Evolutionary conservation across 495 filamentous ascomycete species (phyloP), one percentile per base, ranked within the genome.

Genomic region (Penicillium desertorum): DNA sequence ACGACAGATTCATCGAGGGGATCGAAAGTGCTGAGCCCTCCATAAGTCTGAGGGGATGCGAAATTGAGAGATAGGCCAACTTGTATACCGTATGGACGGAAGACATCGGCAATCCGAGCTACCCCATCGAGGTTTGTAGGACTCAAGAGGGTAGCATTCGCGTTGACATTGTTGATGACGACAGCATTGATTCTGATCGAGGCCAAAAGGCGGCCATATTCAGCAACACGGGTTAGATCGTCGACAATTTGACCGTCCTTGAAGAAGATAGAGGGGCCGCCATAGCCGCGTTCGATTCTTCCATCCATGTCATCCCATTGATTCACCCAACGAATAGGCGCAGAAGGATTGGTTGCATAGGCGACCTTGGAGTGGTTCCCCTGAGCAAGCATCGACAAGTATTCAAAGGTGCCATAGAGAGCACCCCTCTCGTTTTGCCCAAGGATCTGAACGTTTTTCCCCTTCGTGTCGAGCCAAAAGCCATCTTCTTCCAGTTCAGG

Each of bases 301-400:
- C 86, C 87, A 46, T 88, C 82, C 69, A 88, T 74, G 58, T 90
- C 88, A 65, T 89, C 85, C 87, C 86, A 90, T 58, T 90, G 79
- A 64, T 89, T 89, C 2, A 84, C 78, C 86, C 86, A 89, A 58
- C 87, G 77, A 43, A 89, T 83, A 0, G 82, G 81, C 0, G 83
- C 84, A 34, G 77, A 74, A 0, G 87, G 86, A 57, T 81, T 88
- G 4, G 78, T 76, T 5, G 78, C 68, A 14, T 81, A 76, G 34
- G 79, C 68, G 29, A 82, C 78, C 17, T 78, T 64, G 4, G 81
- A 78, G 58, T 85, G 78, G 56, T 86, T 83, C 11, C 81, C 83
- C 64, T 87, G 85, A 3, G 80, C 81, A 27, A 90, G 68, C 62
- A 77, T 75, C 20, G 83, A 84, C 22, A 90, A 75, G 56, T 87